phyloP scores from a whole-genome alignment of 345 rosid genomes.

The Punica granatum region DNA sequence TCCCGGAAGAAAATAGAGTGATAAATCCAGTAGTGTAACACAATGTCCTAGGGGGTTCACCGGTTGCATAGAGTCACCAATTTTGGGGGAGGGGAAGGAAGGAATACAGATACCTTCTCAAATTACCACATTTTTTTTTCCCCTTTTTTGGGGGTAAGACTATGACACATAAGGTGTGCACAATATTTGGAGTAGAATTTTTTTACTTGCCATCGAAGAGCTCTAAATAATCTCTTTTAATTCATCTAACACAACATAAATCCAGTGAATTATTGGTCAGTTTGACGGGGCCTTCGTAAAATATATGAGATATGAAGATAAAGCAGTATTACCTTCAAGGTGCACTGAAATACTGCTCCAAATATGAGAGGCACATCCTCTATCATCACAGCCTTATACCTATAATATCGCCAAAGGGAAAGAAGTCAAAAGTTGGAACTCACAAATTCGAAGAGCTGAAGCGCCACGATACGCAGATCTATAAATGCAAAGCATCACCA shows the following conservation, averaged over 20 bases:
- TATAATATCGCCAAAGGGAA: slow-evolving; percentile 10
- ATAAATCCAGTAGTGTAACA: not conserved
- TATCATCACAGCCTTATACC: slow-evolving; percentile 91
- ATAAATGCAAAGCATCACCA: too few relatives aligned
- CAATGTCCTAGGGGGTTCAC: too few relatives aligned
- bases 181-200: too few relatives aligned
- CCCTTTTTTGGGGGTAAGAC: too few relatives aligned
- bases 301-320: not conserved
- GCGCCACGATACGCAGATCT: not conserved
- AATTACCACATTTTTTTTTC: too few relatives aligned
- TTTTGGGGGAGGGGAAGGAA: too few relatives aligned
- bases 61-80: too few relatives aligned
- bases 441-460: not conserved
- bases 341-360: slow-evolving; percentile 98
- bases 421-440: not conserved
- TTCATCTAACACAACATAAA: not conserved
- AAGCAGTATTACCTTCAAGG: slow-evolving; percentile 61
- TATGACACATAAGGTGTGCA: too few relatives aligned
- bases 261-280: not conserved
- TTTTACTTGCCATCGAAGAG: too few relatives aligned
- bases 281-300: not conserved
- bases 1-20: not conserved
- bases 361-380: slow-evolving; percentile 96
- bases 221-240: too few relatives aligned
- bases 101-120: too few relatives aligned